Evolutionary conservation across 306 rosid genomes (phyloP).

Genomic region (Potentilla sterilis): DNA sequence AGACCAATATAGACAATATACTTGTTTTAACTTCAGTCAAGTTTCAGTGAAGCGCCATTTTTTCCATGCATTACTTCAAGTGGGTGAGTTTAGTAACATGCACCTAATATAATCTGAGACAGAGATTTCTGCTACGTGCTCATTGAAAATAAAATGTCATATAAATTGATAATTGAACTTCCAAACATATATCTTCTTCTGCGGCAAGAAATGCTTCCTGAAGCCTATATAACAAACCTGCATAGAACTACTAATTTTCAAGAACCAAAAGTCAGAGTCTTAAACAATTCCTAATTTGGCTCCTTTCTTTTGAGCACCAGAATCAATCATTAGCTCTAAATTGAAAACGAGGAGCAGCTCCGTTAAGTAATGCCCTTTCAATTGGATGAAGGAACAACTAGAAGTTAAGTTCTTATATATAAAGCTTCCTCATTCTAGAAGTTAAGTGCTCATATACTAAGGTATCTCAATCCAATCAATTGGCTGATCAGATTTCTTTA

Average conservation of each 20-base stretch:
- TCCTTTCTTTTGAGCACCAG: background rate
- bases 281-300: background rate
- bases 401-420: background rate
- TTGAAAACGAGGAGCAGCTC: background rate
- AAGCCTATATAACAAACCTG: constrained; percentile 7
- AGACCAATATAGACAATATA: background rate
- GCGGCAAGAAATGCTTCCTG: constrained; percentile 3
- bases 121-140: background rate
- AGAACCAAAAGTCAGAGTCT: background rate
- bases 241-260: background rate
- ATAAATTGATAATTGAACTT: background rate
- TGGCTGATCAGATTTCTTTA: background rate
- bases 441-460: too few relatives aligned
- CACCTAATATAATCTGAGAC: background rate
- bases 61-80: background rate
- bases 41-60: background rate
- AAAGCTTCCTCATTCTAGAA: background rate
- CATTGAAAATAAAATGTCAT: background rate
- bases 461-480: too few relatives aligned
- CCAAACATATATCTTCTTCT: constrained; percentile 6
- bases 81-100: background rate
- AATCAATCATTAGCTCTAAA: constrained; percentile 1
- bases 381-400: background rate
- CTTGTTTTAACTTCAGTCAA: background rate
- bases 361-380: constrained; percentile 5